These are phyloP conservation scores for Citrus glauca DNA, from an alignment of 345 rosid species.

Conservation along the genomic window DNA sequence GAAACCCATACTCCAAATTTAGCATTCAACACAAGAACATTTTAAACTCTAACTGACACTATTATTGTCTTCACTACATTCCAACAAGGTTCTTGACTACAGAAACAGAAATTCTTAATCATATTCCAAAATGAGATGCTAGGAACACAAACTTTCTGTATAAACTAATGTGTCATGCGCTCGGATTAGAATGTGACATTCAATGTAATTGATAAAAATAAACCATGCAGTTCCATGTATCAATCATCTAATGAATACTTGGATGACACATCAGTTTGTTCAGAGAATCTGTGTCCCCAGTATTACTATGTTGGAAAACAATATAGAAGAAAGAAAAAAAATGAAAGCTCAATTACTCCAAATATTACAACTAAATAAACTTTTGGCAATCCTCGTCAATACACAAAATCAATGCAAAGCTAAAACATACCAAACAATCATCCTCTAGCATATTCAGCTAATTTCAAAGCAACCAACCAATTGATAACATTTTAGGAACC, in stretches of 20 bases:
- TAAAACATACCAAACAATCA: not conserved
- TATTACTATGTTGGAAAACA: not conserved
- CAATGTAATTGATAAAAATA: not conserved
- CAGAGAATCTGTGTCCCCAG: not conserved
- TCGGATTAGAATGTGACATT: not conserved
- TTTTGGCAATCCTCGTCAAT: not conserved
- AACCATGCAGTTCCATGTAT: not conserved
- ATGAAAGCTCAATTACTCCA: not conserved
- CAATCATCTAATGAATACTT: not conserved
- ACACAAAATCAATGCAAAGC: not conserved
- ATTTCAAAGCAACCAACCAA: not conserved
- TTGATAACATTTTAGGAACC: not conserved
- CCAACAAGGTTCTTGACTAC: not conserved
- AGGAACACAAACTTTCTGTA: not conserved
- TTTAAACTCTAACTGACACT: not conserved
- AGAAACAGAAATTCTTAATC: not conserved
- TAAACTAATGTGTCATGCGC: not conserved
- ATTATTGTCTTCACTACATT: not conserved
- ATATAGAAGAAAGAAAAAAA: not conserved
- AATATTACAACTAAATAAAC: not conserved
- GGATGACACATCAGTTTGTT: not conserved
- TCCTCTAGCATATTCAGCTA: not conserved
- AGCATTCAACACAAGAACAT: not conserved
- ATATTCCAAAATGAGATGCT: not conserved
- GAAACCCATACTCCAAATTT: not conserved